Evolutionary conservation across 495 filamentous ascomycete species (phyloP).

Genomic region (Platismatia glauca): DNA sequence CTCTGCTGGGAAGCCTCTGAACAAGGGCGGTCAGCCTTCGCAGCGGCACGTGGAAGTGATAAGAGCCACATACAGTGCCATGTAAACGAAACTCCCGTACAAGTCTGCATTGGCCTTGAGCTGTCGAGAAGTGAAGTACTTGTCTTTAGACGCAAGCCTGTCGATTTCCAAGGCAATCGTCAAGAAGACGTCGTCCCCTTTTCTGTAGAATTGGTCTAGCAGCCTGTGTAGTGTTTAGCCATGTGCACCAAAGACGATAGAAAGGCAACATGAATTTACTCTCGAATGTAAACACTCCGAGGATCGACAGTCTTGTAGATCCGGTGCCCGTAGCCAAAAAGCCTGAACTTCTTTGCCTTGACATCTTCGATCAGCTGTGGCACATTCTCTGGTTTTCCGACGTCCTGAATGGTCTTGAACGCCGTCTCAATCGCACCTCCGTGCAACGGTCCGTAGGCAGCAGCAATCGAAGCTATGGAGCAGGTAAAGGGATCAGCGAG

Average conservation of each 20-base stretch:
- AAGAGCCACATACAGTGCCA: slow-evolving; percentile 31
- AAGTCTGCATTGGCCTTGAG: slow-evolving; percentile 49
- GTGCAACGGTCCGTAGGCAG: slow-evolving; percentile 44
- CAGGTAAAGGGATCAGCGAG: slow-evolving; percentile 40
- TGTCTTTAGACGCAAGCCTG: slow-evolving; percentile 36
- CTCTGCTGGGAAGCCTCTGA: too few relatives aligned
- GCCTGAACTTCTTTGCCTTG: slow-evolving; percentile 38
- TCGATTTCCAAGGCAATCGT: slow-evolving; percentile 43
- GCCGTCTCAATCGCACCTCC: slow-evolving; percentile 45
- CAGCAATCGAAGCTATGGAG: slow-evolving; percentile 31
- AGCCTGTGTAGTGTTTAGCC: slow-evolving; percentile 14
- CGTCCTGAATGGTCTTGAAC: slow-evolving; percentile 34
- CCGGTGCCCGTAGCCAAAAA: slow-evolving; percentile 49
- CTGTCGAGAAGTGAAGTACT: slow-evolving; percentile 40
- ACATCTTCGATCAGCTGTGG: slow-evolving; percentile 37
- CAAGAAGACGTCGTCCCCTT: slow-evolving; percentile 36
- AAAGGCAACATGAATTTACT: background rate
- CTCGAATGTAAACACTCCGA: slow-evolving; percentile 33
- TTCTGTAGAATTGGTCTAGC: slow-evolving; percentile 30
- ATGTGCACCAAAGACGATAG: too few relatives aligned
- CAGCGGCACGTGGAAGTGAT: too few relatives aligned
- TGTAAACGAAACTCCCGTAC: slow-evolving; percentile 42
- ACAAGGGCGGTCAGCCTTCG: too few relatives aligned
- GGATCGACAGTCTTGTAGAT: slow-evolving; percentile 45
- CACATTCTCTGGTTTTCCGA: slow-evolving; percentile 39